Conservation (phyloP, 768 basidiomycete species). For the Lentinula raphanica region DNA sequence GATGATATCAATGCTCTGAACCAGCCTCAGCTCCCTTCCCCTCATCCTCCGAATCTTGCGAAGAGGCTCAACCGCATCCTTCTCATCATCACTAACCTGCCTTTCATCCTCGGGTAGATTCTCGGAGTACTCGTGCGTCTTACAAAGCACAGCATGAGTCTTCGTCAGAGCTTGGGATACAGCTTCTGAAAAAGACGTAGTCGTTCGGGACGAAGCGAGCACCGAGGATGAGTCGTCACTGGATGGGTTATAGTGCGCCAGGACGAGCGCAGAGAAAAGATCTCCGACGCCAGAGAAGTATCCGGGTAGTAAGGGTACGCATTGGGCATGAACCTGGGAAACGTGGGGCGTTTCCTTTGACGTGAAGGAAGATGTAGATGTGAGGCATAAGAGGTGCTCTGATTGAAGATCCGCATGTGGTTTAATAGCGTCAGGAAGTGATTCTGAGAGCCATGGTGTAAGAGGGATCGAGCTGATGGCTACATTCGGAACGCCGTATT, state of each 20-base stretch:
- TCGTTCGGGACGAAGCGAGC: conserved; percentile 17
- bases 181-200: conserved; percentile 51
- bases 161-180: conserved; percentile 65
- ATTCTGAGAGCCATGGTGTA: conserved; percentile 50
- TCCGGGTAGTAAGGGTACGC: conserved; percentile 75
- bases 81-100: conserved; percentile 69
- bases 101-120: conserved; percentile 56
- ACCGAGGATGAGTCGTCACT: conserved; percentile 4
- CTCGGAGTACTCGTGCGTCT: conserved; percentile 56
- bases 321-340: conserved; percentile 59
- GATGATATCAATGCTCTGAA: conserved; percentile 73
- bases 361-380: conserved; percentile 63
- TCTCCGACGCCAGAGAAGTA: conserved; percentile 98
- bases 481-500: conserved; percentile 75
- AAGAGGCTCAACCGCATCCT: conserved; percentile 56
- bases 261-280: conserved; percentile 87
- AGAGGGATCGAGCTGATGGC: conserved; percentile 89
- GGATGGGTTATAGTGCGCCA: conserved; percentile 63
- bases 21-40: conserved; percentile 76
- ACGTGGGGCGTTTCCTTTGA: conserved; percentile 16
- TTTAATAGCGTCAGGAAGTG: conserved; percentile 44
- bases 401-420: conserved; percentile 27
- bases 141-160: conserved; percentile 64
- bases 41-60: conserved; percentile 72
- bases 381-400: conserved; percentile 73